Evolutionary conservation across 2,329 filamentous ascomycete genomes (phyloP), one percentile per base, ranked within the genome.

Genomic region (Alternaria triticimaculans): DNA sequence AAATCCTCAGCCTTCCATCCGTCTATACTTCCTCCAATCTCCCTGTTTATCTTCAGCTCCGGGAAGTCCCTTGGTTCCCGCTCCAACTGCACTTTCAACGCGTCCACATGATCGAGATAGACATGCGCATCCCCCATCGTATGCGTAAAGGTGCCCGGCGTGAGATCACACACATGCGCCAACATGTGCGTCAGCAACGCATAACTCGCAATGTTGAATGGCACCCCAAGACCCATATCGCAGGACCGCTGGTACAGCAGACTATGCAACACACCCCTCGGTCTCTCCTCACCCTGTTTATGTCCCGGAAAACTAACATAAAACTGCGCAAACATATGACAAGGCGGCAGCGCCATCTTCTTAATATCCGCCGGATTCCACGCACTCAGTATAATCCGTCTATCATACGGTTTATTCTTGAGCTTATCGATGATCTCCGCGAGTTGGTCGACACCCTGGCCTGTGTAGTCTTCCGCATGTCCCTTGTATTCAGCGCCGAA

Each of bases 41-140:
- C 88, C 53, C 89, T 85, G 58, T 84, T 82, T 63, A 98, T 94
- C 68, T 90, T 88, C 62, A 99, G 77, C 53, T 88, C 88, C 0
- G 96, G 96, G 71, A 98, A 98, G 0, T 88, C 86, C 11, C 89
- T 87, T 25, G 96, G 96, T 77, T 94, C 91, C 8, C 96, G 85
- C 77, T 88, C 87, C 33, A 98, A 78, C 82, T 99, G 96, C 59
- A 88, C 86, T 76, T 91, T 87, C 62, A 99, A 84, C 12, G 96
- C 94, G 58, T 97, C 94, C 8, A 97, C 87, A 79, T 99, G 96
- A 79, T 99, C 95, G 8, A 91, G 82, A 81, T 99, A 99, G 2
- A 99, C 90, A 80, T 99, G 96, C n/a, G 95, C 93, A 80, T 99
- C 96, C 14, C 96, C 96, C 94, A 99, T 97, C 53, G 94, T 94